Conservation (phyloP, 2,329 filamentous ascomycete genomes). For the Venturia aucupariae region DNA sequence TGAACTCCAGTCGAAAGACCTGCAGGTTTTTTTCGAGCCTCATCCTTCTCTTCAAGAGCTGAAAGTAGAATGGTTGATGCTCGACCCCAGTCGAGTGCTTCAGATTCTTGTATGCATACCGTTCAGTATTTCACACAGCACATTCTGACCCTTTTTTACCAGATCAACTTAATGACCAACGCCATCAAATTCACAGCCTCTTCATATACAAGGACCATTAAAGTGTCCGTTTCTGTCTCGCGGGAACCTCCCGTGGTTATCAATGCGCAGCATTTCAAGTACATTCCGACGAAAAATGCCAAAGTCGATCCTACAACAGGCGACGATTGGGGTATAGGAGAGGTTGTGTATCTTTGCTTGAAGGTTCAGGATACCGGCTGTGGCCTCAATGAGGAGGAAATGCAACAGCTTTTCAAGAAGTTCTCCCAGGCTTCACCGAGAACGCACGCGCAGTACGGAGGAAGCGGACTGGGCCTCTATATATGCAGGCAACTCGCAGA, state of each 20-base stretch:
- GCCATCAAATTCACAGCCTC: conserved; percentile 14
- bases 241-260: background rate
- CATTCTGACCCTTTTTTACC: background rate
- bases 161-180: conserved; percentile 15
- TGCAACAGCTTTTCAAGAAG: conserved; percentile 49
- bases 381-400: conserved; percentile 52
- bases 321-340: conserved; percentile 50
- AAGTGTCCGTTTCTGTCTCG: conserved; percentile 8
- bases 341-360: conserved; percentile 46
- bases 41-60: conserved; percentile 13
- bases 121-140: background rate
- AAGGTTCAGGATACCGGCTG: conserved; percentile 58
- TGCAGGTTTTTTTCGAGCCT: conserved; percentile 1
- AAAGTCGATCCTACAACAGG: conserved; percentile 25
- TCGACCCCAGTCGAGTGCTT: conserved; percentile 13
- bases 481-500: conserved; percentile 61
- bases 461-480: conserved; percentile 44
- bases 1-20: conserved; percentile 6
- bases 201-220: background rate
- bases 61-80: conserved; percentile 9
- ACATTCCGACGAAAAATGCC: conserved; percentile 15
- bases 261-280: background rate
- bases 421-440: conserved; percentile 60
- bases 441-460: conserved; percentile 38
- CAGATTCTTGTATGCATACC: conserved; percentile 8